Conservation (phyloP, 2,329 filamentous ascomycete genomes). For the Dothistroma septosporum region DNA sequence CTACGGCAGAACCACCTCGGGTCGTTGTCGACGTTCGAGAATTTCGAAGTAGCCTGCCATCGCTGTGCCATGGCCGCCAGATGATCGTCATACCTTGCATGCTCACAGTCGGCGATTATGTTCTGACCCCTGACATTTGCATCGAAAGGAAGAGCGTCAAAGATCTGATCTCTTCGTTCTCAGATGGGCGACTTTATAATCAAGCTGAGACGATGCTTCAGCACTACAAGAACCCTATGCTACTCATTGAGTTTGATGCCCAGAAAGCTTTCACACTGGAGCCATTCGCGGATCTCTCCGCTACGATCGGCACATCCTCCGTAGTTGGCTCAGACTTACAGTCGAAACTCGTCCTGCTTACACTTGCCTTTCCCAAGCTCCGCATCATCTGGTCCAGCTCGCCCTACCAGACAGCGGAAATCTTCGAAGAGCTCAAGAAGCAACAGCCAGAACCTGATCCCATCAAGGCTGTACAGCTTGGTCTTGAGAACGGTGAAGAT, state of each 20-base stretch:
- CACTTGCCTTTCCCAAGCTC: conserved; percentile 82
- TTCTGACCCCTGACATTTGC: conserved; percentile 85
- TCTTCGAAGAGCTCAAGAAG: conserved; percentile 89
- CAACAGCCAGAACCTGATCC: conserved; percentile 88
- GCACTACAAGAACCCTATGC: conserved; percentile 83
- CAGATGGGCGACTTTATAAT: conserved; percentile 83
- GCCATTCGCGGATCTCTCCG: conserved; percentile 52
- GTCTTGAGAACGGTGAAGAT: conserved; percentile 60
- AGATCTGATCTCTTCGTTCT: conserved; percentile 87
- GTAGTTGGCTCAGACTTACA: conserved; percentile 71
- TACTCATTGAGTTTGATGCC: conserved; percentile 96
- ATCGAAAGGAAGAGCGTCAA: conserved; percentile 90
- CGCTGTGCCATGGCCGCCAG: conserved; percentile 80
- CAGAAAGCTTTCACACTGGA: conserved; percentile 94
- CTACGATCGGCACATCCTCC: conserved; percentile 59
- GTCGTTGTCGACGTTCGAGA: conserved; percentile 95
- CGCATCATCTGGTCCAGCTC: conserved; percentile 91
- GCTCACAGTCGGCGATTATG: conserved; percentile 94
- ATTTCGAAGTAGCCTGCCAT: conserved; percentile 88
- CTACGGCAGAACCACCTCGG: conserved; percentile 80
- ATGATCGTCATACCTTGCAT: conserved; percentile 91
- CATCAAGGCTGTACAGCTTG: conserved; percentile 75
- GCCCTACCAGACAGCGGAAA: conserved; percentile 94
- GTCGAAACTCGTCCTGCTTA: conserved; percentile 85
- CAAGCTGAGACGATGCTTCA: conserved; percentile 93